Base-by-base conservation (phyloP, 306 rosid genomes). In the Rosa lucieae region DNA sequence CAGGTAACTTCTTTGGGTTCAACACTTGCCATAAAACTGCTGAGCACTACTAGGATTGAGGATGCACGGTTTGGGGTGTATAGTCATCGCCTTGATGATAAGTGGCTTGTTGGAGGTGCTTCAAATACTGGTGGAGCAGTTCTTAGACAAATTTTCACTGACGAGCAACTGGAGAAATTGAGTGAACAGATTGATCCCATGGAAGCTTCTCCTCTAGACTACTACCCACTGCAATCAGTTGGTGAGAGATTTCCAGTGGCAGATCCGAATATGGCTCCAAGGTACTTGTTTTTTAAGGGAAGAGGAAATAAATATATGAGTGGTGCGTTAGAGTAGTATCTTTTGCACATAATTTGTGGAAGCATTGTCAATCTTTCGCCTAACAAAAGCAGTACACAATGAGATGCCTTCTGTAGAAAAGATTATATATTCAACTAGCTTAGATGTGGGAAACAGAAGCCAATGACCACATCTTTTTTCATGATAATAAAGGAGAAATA, bases 31-130 rank as follows among this genome's bases (percentile, higher is more conserved):
- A 89, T 94, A 48, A 94, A 94, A 81, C 86, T 94, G 67, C 51
- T 92, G 86, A 94, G 97, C 83, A 88, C 90, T 70, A 87, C 84
- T 37, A 86, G 97, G 87, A 86, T 94, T 69, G 98, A 94, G 5
- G 98, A 94, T 82, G 96, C 98, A 62, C 87, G 93, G 21, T 94
- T 87, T 86, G 98, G 98, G 71, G 97, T 94, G 74, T 94, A 94
- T 71, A 94, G 98, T 80, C 98, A 94, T 89, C 97, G 98, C 74
- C 94, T 94, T n/a, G 98, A 90, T 70, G 92, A 90, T 85, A 89
- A 89, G 85, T 94, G 97, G 98, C 97, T 94, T 6, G 98, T 94
- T 82, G 98, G 97, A 72, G 98, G 97, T 59, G 98, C 98, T 70
- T 94, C 98, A 83, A 94, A 94, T 87, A 89, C 97, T 3, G 97